Base-by-base conservation (phyloP, 805 yeast species). In the Metschnikowia similis region DNA sequence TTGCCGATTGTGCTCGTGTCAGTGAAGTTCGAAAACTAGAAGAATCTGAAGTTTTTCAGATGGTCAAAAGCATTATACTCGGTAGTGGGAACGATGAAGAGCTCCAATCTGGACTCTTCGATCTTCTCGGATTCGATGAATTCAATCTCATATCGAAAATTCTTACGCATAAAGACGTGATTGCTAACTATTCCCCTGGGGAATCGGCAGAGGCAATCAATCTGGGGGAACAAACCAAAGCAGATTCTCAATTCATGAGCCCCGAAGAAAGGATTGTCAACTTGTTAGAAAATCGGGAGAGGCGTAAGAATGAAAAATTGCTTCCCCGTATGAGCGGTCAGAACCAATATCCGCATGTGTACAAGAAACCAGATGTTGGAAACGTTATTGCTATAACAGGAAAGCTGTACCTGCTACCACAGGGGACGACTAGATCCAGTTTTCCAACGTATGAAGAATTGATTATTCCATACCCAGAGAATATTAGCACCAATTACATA, bases 271-370 rank as follows among this genome's bases (percentile, higher is more conserved):
- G 86, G 47, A 77, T 75, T 17, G 74, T 74, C 17, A 79, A 80
- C 53, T 79, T 82, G 6, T 63, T 71, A 16, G 74, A 74, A 32
- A 84, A 82, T 57, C 75, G 76, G 2, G 67, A 72, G 47, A 66
- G 63, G 21, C 77, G 83, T 0, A 79, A 75, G 56, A 79, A 78
- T 56, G 74, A 73, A 45, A 69, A 71, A 21, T 60, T 84, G 14
- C 73, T 72, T 11, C 79, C 82, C 1, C 78, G 74, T 34, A 47
- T 43, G n/a, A 35, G 51, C n/a, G 59, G 66, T 11, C 63, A 72
- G 4, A 73, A 70, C 35, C 77, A 77, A 16, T 92, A 89, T 59
- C 97, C 97, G 0, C 96, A 95, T 67, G 97, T 94, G 1, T 94
- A 77, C 66, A 81, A 87, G 54, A 72, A 84, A 40, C 81, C 79